Base-by-base conservation (phyloP, 2,329 filamentous ascomycete genomes). In the Ophiocordyceps camponoti-saundersi region DNA sequence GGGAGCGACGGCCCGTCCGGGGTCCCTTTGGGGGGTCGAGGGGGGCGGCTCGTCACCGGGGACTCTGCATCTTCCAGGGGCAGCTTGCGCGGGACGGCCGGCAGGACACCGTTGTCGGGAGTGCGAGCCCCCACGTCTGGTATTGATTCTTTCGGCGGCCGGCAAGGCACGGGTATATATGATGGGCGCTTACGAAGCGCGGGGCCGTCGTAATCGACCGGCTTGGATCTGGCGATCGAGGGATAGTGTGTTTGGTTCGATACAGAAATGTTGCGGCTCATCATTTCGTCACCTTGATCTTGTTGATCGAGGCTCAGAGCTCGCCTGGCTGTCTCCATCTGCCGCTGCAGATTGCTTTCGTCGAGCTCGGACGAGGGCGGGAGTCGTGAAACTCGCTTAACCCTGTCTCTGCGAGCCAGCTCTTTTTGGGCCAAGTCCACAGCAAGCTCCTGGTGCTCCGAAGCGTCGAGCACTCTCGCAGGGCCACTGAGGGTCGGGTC, bases 351-450 rank as follows among this genome's bases (percentile, higher is more conserved):
- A 22, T 69, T 63, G 8, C 66, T 62, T 23, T 73, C 69, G 6
- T 70, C 64, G 6, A 48, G 41, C 6, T 42, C 40, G 21, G 39
- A 18, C 10, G 22, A 22, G 10, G 20, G 44, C 10, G 75, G 71
- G 52, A 77, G 71, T 30, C 73, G 70, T 23, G 72, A 75, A 12
- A 71, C 72, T 52, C 67, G 73, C 50, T 77, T 70, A 41, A 69
- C 71, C 15, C 74, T 77, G 54, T 84, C 80, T 52, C 86, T 71
- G 41, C 83, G 72, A 48, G 66, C 69, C 48, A 88, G 73, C 61
- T 93, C 86, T 47, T 75, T 75, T 51, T 81, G 79, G 0, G 86
- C 86, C 29, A 93, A 62, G 52, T 82, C 76, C 7, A 93, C 79
- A 0, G 87, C 88, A 43, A 93, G 65, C 12, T 89, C 81, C 51